A percentile compares a stretch with the other conserved stretches of the same genome.
Evolutionary conservation across 2,329 filamentous ascomycete species (phyloP).

Genomic region (Hypoxylon sp.): DNA sequence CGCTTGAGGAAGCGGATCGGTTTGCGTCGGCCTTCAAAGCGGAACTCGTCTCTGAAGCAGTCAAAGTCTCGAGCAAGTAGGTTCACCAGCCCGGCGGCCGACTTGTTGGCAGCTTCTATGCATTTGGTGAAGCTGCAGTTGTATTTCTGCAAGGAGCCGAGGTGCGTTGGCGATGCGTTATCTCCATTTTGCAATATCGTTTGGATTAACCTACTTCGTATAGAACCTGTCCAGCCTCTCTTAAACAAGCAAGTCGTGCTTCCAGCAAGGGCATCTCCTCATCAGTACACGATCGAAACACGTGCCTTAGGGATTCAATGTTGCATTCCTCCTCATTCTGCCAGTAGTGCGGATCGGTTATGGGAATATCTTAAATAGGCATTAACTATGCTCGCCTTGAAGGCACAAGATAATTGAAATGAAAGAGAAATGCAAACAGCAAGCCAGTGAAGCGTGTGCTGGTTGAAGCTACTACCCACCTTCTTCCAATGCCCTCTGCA

Average conservation of each 20-base stretch:
- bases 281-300: slow-evolving; percentile 88
- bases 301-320: slow-evolving; percentile 76
- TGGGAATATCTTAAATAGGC: slow-evolving; percentile 75
- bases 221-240: slow-evolving; percentile 85
- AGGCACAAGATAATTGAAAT: slow-evolving; percentile 11
- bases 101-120: slow-evolving; percentile 79
- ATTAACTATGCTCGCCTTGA: slow-evolving; percentile 44
- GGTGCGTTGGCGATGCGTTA: slow-evolving; percentile 45
- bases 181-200: slow-evolving; percentile 24
- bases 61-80: slow-evolving; percentile 83
- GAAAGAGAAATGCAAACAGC: neutral
- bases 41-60: slow-evolving; percentile 86
- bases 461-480: slow-evolving; percentile 61
- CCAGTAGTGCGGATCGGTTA: slow-evolving; percentile 92
- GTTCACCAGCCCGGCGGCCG: slow-evolving; percentile 88
- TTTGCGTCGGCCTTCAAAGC: slow-evolving; percentile 77
- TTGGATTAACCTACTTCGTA: slow-evolving; percentile 70
- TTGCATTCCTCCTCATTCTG: slow-evolving; percentile 80
- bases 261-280: slow-evolving; percentile 89
- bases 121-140: slow-evolving; percentile 79
- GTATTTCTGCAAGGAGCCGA: slow-evolving; percentile 71
- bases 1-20: slow-evolving; percentile 89
- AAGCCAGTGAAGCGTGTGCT: slow-evolving; percentile 2
- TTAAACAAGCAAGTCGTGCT: slow-evolving; percentile 81
- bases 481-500: slow-evolving; percentile 91